Percentiles rank a stretch among this genome's conserved stretches.
phyloP scores from a whole-genome alignment of 495 filamentous ascomycete species.

The Neurospora sp. region DNA sequence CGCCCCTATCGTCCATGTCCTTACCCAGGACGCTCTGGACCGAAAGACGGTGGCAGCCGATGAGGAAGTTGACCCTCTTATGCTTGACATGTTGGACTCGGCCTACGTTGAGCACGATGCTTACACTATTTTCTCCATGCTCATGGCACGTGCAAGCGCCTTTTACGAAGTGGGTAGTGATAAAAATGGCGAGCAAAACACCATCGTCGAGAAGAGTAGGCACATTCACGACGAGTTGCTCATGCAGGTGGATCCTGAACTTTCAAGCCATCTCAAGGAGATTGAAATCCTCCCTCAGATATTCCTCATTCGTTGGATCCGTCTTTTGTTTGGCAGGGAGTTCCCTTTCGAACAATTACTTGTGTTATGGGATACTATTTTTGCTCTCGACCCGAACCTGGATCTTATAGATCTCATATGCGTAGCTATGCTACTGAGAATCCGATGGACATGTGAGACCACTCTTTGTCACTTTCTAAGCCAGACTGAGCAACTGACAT shows the following conservation, averaged over 20 bases:
- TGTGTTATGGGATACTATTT: slow-evolving; percentile 79
- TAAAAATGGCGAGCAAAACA: slow-evolving; percentile 32
- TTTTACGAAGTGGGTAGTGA: slow-evolving; percentile 69
- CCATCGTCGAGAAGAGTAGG: slow-evolving; percentile 77
- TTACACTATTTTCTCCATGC: slow-evolving; percentile 69
- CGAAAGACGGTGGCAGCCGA: slow-evolving; percentile 14
- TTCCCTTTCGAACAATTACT: slow-evolving; percentile 82
- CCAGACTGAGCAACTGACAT: slow-evolving; percentile 1
- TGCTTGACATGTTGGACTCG: slow-evolving; percentile 58
- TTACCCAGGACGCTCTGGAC: slow-evolving; percentile 70
- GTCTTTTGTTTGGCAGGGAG: slow-evolving; percentile 86
- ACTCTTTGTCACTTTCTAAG: background rate
- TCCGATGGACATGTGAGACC: slow-evolving; percentile 77
- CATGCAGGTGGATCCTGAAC: slow-evolving; percentile 64
- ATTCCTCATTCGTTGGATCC: slow-evolving; percentile 93
- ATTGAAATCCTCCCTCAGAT: slow-evolving; percentile 94
- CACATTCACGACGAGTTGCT: slow-evolving; percentile 77
- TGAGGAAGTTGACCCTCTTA: slow-evolving; percentile 29
- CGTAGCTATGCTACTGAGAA: slow-evolving; percentile 85
- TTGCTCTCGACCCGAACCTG: slow-evolving; percentile 77
- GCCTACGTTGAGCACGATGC: slow-evolving; percentile 80
- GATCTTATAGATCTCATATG: slow-evolving; percentile 81
- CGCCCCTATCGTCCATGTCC: slow-evolving; percentile 81
- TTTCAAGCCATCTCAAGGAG: slow-evolving; percentile 70
- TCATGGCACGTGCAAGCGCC: slow-evolving; percentile 78